These are phyloP conservation scores for Xylariaceae sp. DNA, from an alignment of 2,329 filamentous ascomycete genomes.

Conservation along the genomic window DNA sequence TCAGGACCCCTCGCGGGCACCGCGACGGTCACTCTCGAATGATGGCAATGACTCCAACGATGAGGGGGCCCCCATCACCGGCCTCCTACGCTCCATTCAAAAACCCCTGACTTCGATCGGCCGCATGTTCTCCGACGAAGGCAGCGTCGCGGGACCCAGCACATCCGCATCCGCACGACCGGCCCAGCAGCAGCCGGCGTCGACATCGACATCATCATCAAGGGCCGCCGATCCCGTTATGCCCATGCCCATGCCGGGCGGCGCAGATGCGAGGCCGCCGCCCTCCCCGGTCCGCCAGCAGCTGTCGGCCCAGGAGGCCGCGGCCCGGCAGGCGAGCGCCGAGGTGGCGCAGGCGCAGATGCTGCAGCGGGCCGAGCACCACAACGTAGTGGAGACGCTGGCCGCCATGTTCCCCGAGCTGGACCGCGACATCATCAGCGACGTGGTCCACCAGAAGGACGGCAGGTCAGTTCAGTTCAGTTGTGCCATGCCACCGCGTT, in stretches of 20 bases:
- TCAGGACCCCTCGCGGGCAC: conserved; percentile 29
- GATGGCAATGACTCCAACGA: conserved; percentile 48
- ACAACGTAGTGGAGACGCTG: conserved; percentile 86
- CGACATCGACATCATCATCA: too few relatives aligned
- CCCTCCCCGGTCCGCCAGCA: conserved; percentile 30
- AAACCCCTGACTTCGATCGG: conserved; percentile 86
- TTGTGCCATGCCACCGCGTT: conserved; percentile 2
- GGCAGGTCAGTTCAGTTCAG: conserved; percentile 59
- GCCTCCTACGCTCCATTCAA: conserved; percentile 83
- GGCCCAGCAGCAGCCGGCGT: too few relatives aligned
- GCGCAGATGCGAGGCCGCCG: conserved; percentile 25
- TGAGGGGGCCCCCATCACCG: conserved; percentile 74
- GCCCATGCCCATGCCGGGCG: too few relatives aligned
- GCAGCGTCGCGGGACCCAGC: conserved; percentile 34
- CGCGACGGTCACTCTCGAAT: conserved; percentile 48
- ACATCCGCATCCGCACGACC: conserved; percentile 29
- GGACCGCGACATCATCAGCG: conserved; percentile 88
- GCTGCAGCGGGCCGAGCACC: conserved; percentile 76
- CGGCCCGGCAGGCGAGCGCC: conserved; percentile 81
- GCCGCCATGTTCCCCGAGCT: conserved; percentile 95
- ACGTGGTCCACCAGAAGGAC: conserved; percentile 93
- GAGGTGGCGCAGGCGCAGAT: conserved; percentile 82
- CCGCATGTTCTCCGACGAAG: conserved; percentile 78
- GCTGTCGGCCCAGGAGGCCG: conserved; percentile 75
- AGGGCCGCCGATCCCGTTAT: too few relatives aligned